Base-by-base conservation (phyloP, 75 land plant genomes). In the Pinus tabuliformis region DNA sequence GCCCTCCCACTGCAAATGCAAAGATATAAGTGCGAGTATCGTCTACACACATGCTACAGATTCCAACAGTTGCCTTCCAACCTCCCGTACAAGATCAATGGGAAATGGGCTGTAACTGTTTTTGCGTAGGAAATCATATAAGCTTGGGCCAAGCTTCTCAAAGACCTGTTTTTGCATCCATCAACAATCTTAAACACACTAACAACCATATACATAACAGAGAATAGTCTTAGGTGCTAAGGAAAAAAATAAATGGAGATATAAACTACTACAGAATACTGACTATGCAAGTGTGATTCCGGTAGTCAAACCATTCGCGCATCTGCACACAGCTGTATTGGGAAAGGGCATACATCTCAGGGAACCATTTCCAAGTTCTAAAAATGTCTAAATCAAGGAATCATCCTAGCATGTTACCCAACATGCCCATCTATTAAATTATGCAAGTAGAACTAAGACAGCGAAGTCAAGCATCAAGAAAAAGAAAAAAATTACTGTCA, bases 131-230 rank as follows among this genome's bases (percentile, higher is more conserved):
- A 33, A 33, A 33, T 33, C 33, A 33, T 33, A 33, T 33, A 33
- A 33, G 33, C 33, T 33, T 33, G 33, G 33, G 33, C 33, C 33
- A 33, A 33, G 33, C 33, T 33, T 33, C 33, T 33, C 96, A 87
- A 88, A 93, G 12, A 93, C 94, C 96, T 93, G 92, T 83, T 76
- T 33, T 33, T 33, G 24, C 62, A 39, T 76, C 58, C 80, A 89
- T 86, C 77, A 79, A 59, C 45, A 65, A 33, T 65, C 45, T 33
- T 65, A 33, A 42, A 36, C 20, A 36, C 45, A 37, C 36, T 62
- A 62, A 62, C 16, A 33, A 26, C 15, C 36, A 65, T 33, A 36
- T 20, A 16, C 45, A 33, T 42, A 37, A 37, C 28, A 33, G 42
- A 6, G 42, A 13, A 36, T 30, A 30, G 68, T 36, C 42, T 64